Evolutionary conservation across 2,329 filamentous ascomycete species (phyloP), one percentile per base, ranked within the genome.

Genomic region (Fusarium pseudograminearum): DNA sequence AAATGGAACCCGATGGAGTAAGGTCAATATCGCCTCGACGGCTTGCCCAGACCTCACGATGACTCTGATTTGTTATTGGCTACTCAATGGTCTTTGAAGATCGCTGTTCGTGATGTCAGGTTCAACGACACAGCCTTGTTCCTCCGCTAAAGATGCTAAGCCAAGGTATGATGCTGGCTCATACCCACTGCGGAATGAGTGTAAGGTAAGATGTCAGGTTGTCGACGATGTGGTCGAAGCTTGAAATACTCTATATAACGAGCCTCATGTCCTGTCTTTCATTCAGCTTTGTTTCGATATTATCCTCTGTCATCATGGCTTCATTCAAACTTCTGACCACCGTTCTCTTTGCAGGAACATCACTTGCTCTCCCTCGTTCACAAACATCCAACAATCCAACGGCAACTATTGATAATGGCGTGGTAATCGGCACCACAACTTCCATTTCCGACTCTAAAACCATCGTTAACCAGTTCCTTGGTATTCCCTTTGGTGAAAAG

Each of bases 401-500:
- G 0, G 72, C 57, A 3, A 55, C 53, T 16, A 69, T 75, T 16
- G 65, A 73, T 28, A 64, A 60, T 5, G 73, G 73, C 0, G 28
- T 40, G 18, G 45, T 75, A 8, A 42, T 67, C 4, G 71, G 73
- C 2, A 75, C 65, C 5, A 48, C 61, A 9, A 69, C 69, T 2
- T 54, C 69, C 1, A 31, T 73, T 15, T 63, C 70, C 0, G 31
- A 68, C 7, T 69, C 73, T 14, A 50, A 67, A 3, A 41, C 40
- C 10, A 46, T 52, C 0, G 72, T 79, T 22, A 73, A 73, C 24
- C 70, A 74, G 12, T 79, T 75, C 22, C 73, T 79, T 7, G 78
- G 77, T 0, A 75, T 79, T 12, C 77, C 77, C 14, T 79, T 75
- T 20, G 78, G 69, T 3, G 67, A 69, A 16, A 56, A 70, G 4